Evolutionary conservation across 2,329 filamentous ascomycete species (phyloP), one percentile per base, ranked within the genome.

Genomic region (Pseudocercospora eumusae): DNA sequence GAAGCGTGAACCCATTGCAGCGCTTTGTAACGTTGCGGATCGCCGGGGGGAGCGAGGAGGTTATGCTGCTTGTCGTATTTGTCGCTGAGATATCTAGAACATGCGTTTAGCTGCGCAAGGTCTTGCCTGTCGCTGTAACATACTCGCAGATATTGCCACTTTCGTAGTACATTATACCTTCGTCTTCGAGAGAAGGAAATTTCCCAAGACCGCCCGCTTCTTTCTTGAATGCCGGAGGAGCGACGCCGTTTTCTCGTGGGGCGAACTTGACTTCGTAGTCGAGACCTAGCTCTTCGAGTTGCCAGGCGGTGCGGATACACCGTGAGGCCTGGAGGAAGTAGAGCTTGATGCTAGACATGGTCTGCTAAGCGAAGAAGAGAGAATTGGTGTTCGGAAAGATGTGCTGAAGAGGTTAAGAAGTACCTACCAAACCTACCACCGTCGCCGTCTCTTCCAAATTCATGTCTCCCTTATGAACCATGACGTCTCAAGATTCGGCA

Each of bases 111-210:
- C 15, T 2, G 18, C 11, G 10, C 18, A 13, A n/a, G 15, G 11
- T 20, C 11, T n/a, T 13, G 21, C 9, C 10, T 23, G 33, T 11
- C n/a, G 5, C 2, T 28, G 13, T 28, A 4, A 63, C 76, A 45
- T 72, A 81, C 78, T 82, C 79, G 36, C 74, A 76, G 55, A 82
- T 81, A 15, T 77, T 79, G 2, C 79, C 78, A 63, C 79, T 81
- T 69, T 82, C 80, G 44, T 73, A 72, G 6, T 81, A 61, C 0
- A 70, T 69, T n/a, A 79, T 55, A 8, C 74, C 73, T 7, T 75
- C 77, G 66, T 82, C 80, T 52, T 73, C 72, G 13, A 82, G 66
- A 1, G 75, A 75, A 0, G 80, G 81, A 15, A 79, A 77, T 57
- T 81, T 82, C 0, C 79, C 79, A n/a, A 82, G 65, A 3, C 74